phyloP scores from a whole-genome alignment of 108 stramenopile genomes.

The Ochromonas danica region DNA sequence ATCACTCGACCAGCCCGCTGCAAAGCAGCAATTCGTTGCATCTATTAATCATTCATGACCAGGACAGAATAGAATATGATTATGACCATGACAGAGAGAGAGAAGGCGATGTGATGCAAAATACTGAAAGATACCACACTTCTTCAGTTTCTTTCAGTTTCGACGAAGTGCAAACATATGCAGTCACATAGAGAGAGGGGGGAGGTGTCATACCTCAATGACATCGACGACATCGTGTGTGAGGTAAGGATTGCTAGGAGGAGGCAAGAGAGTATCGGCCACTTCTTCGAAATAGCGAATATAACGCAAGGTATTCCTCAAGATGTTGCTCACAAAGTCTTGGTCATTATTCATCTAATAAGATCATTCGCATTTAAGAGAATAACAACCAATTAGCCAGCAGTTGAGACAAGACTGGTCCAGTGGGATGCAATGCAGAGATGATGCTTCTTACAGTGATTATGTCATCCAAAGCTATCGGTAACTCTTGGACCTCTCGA shows the following conservation, averaged over 20 bases:
- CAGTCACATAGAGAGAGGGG: too few species aligned
- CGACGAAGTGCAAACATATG: too few species aligned
- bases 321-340: constrained; percentile 25
- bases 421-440: too few species aligned
- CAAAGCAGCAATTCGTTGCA: background rate
- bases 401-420: background rate
- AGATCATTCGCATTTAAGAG: background rate
- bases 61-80: too few species aligned
- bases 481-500: background rate
- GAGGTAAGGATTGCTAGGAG: background rate
- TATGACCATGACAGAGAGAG: too few species aligned
- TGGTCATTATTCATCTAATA: constrained; percentile 11
- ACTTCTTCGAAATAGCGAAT: constrained; percentile 33
- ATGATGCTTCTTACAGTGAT: background rate
- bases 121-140: too few species aligned
- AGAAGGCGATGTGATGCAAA: too few species aligned
- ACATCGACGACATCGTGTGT: constrained; percentile 9
- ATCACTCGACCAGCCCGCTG: background rate
- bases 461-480: background rate
- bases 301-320: constrained; percentile 12
- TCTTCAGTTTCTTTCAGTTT: too few species aligned
- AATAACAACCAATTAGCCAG: background rate
- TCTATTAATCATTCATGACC: too few species aligned
- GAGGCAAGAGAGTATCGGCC: background rate
- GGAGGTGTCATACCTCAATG: constrained; percentile 29